A percentile compares a stretch with the other conserved stretches of the same genome.
Conservation (phyloP, 805 yeast genomes). For the Pichia rugopelliculosa region DNA sequence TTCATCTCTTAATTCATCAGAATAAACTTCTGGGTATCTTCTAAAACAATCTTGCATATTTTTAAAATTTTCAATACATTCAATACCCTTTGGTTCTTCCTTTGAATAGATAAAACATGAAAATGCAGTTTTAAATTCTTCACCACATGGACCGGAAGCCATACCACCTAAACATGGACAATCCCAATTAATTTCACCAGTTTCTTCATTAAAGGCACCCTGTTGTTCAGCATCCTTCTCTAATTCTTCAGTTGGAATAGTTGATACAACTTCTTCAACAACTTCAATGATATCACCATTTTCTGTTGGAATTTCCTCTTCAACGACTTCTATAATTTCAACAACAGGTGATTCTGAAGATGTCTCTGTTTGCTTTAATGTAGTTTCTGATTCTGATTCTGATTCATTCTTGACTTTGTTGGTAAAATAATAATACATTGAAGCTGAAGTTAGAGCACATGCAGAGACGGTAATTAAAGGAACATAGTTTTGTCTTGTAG, state of each 20-base stretch:
- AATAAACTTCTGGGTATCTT: conserved; percentile 84
- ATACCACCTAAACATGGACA: conserved; percentile 99
- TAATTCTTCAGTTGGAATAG: conserved; percentile 13
- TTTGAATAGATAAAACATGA: conserved; percentile 91
- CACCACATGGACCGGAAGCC: conserved; percentile 99
- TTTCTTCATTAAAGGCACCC: conserved; percentile 89
- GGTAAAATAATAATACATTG: conserved; percentile 12
- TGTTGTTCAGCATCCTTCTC: conserved; percentile 34
- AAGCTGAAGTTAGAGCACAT: conserved; percentile 13
- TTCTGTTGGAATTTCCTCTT: conserved; percentile 3
- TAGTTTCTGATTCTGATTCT: background rate
- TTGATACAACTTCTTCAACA: conserved; percentile 2
- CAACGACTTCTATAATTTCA: conserved; percentile 17
- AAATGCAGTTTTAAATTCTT: conserved; percentile 89
- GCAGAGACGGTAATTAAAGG: conserved; percentile 12
- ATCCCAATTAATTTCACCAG: conserved; percentile 99
- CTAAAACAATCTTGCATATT: conserved; percentile 93
- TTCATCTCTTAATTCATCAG: conserved; percentile 83
- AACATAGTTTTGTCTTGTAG: background rate
- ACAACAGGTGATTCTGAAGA: background rate
- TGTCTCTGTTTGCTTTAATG: background rate
- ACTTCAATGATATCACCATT: conserved; percentile 1
- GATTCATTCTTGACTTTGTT: conserved; percentile 12
- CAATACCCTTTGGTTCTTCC: conserved; percentile 93
- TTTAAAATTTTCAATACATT: conserved; percentile 85